Evolutionary conservation across 345 rosid species (phyloP), one percentile per base, ranked within the genome.

Genomic region (Bruguiera parviflora): DNA sequence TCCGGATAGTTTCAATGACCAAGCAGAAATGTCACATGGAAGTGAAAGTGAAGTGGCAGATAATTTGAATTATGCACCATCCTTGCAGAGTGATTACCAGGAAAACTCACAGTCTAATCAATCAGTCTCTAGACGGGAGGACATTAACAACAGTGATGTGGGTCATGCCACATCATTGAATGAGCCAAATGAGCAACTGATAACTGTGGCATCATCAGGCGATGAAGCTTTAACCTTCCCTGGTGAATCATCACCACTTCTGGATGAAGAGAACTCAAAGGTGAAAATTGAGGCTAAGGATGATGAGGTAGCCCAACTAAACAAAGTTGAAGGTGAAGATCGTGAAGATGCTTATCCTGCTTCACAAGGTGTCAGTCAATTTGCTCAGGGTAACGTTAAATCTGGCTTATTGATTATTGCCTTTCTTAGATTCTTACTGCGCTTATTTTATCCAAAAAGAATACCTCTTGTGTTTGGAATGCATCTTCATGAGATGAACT

Each of bases 371-470:
- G 65, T 73, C 37, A 68, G 77, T 67, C 84, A 85, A 64, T 74
- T 78, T 25, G 75, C 85, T 52, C 80, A 87, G 78, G 92, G 98
- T 93, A 75, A 78, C 65, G 21, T 55, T 43, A 47, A 43, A 65
- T 69, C 62, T 56, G 7, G 19, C 39, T 61, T 65, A n/a, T 9
- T 21, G 68, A 28, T 69, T 33, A 39, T 11, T 35, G 8, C 43
- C 57, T 35, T 65, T 52, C 27, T 64, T 66, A 20, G 68, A 20
- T 29, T 67, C 20, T 43, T 57, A 64, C 53, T 58, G 20, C 28
- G 31, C 51, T 47, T 53, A 24, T 56, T 16, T 13, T 31, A 37
- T 56, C 22, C 16, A 11, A 35, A 25, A 28, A 47, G 59, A 24
- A 56, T 15, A 0, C 19, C 18, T 56, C 28, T 55, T 55, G 29